A percentile compares a stretch with the other conserved stretches of the same genome.
phyloP scores from a whole-genome alignment of 2,329 filamentous ascomycete genomes.

The Ophiostoma ulmi region DNA sequence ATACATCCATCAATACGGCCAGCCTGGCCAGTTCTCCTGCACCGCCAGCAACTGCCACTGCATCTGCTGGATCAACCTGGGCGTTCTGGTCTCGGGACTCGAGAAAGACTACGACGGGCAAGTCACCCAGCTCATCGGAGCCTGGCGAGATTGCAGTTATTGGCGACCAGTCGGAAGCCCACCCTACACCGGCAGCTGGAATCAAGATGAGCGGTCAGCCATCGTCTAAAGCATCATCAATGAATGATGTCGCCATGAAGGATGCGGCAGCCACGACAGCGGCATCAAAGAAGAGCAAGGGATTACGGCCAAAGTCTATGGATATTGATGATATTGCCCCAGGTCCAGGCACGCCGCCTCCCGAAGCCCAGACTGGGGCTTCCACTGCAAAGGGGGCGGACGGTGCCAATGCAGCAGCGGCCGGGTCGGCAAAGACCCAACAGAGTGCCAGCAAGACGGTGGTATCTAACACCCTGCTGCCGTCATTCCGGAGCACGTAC shows the following conservation, averaged over 20 bases:
- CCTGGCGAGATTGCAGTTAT: slow-evolving; percentile 55
- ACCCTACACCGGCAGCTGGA: slow-evolving; percentile 46
- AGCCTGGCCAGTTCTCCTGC: slow-evolving; percentile 22
- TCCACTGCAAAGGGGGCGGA: not conserved
- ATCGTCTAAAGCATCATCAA: slow-evolving; percentile 34
- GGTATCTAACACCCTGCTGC: slow-evolving; percentile 61
- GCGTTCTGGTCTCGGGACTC: slow-evolving; percentile 71
- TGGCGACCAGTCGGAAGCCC: slow-evolving; percentile 52
- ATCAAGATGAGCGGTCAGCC: slow-evolving; percentile 39
- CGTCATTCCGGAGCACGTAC: slow-evolving; percentile 66
- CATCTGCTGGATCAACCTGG: slow-evolving; percentile 62
- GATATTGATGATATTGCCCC: slow-evolving; percentile 41
- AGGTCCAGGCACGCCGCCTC: slow-evolving; percentile 29
- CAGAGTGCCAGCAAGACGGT: slow-evolving; percentile 35
- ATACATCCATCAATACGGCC: slow-evolving; percentile 27
- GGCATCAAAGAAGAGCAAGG: slow-evolving; percentile 41
- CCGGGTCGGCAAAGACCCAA: slow-evolving; percentile 9
- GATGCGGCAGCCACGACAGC: slow-evolving; percentile 21
- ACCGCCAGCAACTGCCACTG: slow-evolving; percentile 34
- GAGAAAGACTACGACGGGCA: slow-evolving; percentile 33
- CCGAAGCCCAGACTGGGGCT: not conserved
- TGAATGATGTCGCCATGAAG: slow-evolving; percentile 34
- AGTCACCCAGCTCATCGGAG: slow-evolving; percentile 29
- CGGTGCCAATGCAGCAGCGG: not conserved
- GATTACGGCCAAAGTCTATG: slow-evolving; percentile 44